Evolutionary conservation across 495 filamentous ascomycete species (phyloP), one percentile per base, ranked within the genome.

Genomic region (Neurospora pannonica): DNA sequence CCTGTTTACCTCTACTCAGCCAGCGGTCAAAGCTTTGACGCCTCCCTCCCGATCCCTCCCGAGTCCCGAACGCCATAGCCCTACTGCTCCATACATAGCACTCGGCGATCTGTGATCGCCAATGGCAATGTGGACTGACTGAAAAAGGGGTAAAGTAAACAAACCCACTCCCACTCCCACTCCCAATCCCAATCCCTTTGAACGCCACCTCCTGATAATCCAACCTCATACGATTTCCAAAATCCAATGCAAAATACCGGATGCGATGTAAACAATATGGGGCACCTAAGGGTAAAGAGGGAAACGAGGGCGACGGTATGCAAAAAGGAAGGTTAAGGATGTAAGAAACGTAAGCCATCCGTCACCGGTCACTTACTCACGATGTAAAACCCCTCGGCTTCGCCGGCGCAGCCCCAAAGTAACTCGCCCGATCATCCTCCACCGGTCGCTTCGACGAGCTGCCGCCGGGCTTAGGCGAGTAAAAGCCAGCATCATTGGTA

Each of bases 311-410:
- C 46, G 10, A 24, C 4, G 21, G 21, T 54, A 54, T 13, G 46
- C 46, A 54, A 54, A 6, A 54, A 54, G 46, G 4, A 11, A 13
- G 10, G 21, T 6, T 4, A 54, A 5, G 46, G 11, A 54, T 6
- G 0, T 24, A 8, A 1, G 6, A 48, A 48, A 24, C n/a, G 10
- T 48, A 11, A 9, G 9, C 46, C 46, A 24, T 4, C n/a, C 19
- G n/a, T 3, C n/a, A 48, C 9, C n/a, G 4, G 3, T 13, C 46
- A 13, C 5, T 3, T 10, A 42, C 43, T 67, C 54, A 19, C 6
- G 0, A 3, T 1, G 28, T 34, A 48, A 77, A 75, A 71, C 75
- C 75, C 40, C 71, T 43, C 34, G 73, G 74, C 73, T 71, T 77
- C 21, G 72, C 74, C 19, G 75, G 74, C 11, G 46, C 36, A 46